Evolutionary conservation across 495 filamentous ascomycete species (phyloP), one percentile per base, ranked within the genome.

Genomic region (Talaromyces proteolyticus): DNA sequence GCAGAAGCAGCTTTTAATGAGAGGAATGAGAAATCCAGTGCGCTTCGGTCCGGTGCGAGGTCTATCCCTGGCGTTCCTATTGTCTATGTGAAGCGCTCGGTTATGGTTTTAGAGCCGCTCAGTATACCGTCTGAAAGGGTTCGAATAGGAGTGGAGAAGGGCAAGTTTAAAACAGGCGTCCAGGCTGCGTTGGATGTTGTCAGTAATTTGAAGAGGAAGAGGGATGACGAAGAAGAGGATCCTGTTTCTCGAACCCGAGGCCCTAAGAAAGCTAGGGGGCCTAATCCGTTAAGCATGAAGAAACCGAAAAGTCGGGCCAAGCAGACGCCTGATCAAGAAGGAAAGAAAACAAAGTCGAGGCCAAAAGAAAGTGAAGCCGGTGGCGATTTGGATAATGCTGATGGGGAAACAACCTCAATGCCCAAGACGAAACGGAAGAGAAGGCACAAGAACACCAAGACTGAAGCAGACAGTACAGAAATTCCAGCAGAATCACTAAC

Each of bases 41-140:
- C 52, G n/a, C 52, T 75, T 34, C 59, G 72, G 2, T 40, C 53
- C 3, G 49, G 44, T 6, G 70, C 72, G 25, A 61, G 72, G 37
- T 55, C 67, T 20, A 70, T 75, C n/a, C 79, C 84, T 24, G 91
- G 91, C 23, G 82, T 89, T 34, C 90, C 90, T 20, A 68, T 91
- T 23, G 79, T 95, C 46, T 91, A 92, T 66, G 82, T 94, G 26
- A 85, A 85, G 65, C 77, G 89, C 49, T 88, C 84, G 47, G 90
- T 96, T 14, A 87, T 96, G 88, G 81, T 94, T 36, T 69, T 96
- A 65, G 91, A 96, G 70, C 88, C 89, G 1, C 89, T 95, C 88
- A 82, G 87, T 20, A 71, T 62, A 3, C 68, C 69, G 3, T 88
- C 79, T 14, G 75, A 76, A 49, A 74, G 74, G 26, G 76, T 83